Evolutionary conservation across 2,329 filamentous ascomycete genomes (phyloP).

Genomic region (Botryosphaeria dothidea): DNA sequence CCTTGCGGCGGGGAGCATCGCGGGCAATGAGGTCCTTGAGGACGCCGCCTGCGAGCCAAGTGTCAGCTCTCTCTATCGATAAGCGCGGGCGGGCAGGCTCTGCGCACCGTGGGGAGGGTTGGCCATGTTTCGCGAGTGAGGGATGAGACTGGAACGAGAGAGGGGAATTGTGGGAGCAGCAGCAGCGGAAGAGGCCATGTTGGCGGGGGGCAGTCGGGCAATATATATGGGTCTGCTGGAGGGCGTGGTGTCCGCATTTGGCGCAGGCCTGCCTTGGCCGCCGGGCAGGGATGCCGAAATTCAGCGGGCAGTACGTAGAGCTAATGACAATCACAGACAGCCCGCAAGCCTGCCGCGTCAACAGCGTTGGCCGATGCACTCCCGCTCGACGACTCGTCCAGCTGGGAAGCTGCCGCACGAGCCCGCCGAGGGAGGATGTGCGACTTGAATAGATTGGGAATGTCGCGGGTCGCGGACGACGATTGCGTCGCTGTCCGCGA

Average conservation of each 20-base stretch:
- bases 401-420: not conserved
- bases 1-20: conserved; percentile 77
- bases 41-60: conserved; percentile 67
- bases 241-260: conserved; percentile 12
- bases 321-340: conserved; percentile 19
- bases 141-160: not conserved
- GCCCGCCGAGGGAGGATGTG: not conserved
- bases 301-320: conserved; percentile 16
- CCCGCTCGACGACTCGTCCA: not conserved
- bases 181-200: conserved; percentile 8
- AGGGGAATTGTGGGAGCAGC: conserved; percentile 5
- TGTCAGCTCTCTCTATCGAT: conserved; percentile 25
- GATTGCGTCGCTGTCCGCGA: not conserved
- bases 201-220: conserved; percentile 5
- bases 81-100: not conserved
- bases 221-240: conserved; percentile 17
- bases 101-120: conserved; percentile 53
- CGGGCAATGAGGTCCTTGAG: conserved; percentile 97
- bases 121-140: conserved; percentile 41
- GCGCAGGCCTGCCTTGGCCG: conserved; percentile 1
- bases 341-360: conserved; percentile 12
- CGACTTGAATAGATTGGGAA: conserved; percentile 12
- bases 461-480: not conserved
- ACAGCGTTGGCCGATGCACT: conserved; percentile 14
- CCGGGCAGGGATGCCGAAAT: conserved; percentile 18